Evolutionary conservation across 345 rosid species (phyloP).

Genomic region (Carallia brachiata): DNA sequence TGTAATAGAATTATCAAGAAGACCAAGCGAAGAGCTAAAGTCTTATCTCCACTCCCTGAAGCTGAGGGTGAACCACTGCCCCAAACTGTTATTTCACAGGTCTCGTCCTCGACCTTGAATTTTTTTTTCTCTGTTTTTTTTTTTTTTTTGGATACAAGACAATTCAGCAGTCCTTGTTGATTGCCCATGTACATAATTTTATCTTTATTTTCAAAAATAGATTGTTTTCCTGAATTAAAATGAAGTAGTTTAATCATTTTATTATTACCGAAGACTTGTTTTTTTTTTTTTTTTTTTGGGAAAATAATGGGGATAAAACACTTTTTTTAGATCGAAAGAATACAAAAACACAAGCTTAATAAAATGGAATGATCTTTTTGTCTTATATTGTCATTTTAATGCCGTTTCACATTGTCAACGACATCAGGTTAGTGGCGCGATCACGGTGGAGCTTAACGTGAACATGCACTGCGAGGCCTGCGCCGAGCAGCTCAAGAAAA

Average conservation of each 20-base stretch:
- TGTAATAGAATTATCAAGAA: conserved; percentile 73
- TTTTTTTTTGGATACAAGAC: no score
- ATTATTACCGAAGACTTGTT: no score
- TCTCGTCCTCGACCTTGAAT: background rate
- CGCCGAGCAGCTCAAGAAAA: conserved; percentile 81
- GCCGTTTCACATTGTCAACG: no score
- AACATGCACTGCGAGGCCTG: conserved; percentile 97
- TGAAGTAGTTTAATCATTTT: no score
- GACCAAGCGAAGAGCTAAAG: conserved; percentile 72
- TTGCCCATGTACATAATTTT: no score
- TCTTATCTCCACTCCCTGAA: conserved; percentile 72
- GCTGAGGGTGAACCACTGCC: conserved; percentile 76
- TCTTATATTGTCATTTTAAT: no score
- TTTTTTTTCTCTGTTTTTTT: no score
- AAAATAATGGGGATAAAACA: background rate
- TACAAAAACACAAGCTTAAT: no score
- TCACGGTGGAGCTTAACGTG: conserved; percentile 76
- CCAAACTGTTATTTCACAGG: conserved; percentile 62
- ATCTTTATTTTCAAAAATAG: no score
- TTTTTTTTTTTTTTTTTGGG: background rate
- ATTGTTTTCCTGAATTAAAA: no score
- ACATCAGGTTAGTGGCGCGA: conserved; percentile 52
- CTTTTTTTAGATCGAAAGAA: background rate
- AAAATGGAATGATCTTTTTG: no score
- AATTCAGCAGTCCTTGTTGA: no score